Conservation (phyloP, 495 filamentous ascomycete genomes). For the Cladorrhinum samala region DNA sequence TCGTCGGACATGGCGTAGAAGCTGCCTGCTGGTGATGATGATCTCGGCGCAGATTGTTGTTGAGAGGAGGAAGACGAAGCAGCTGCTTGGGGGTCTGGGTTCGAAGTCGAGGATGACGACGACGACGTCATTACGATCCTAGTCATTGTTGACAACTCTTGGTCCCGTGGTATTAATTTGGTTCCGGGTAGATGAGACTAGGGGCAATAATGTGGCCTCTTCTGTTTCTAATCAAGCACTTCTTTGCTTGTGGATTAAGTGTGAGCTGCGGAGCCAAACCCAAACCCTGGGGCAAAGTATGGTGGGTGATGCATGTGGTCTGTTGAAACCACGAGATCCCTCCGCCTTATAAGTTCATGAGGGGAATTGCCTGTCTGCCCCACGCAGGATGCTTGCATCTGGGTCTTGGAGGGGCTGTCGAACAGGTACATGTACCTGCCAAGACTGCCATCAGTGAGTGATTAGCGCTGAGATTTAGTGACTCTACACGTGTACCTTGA, state of each 20-base stretch:
- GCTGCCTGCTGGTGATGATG: slow-evolving; percentile 72
- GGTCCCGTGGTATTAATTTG: too few relatives aligned
- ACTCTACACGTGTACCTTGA: background rate
- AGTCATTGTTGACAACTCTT: slow-evolving; percentile 17
- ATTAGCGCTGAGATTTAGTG: background rate
- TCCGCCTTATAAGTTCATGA: background rate
- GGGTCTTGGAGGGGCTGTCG: background rate
- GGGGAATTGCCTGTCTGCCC: background rate
- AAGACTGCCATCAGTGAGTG: background rate
- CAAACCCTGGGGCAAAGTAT: background rate
- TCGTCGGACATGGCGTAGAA: slow-evolving; percentile 97
- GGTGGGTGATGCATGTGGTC: background rate
- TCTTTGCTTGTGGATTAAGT: too few relatives aligned
- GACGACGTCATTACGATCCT: slow-evolving; percentile 20
- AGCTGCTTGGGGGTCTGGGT: background rate
- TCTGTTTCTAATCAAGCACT: too few relatives aligned
- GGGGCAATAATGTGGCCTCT: too few relatives aligned
- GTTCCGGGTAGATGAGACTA: too few relatives aligned
- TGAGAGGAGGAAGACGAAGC: slow-evolving; percentile 7
- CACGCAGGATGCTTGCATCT: background rate
- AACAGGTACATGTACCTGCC: background rate
- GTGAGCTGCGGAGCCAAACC: too few relatives aligned
- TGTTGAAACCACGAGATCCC: slow-evolving; percentile 1
- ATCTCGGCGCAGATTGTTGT: slow-evolving; percentile 19
- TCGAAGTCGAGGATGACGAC: slow-evolving; percentile 4